These are phyloP conservation scores for Claviceps humidiphila DNA, from an alignment of 2,329 filamentous ascomycete genomes.

Conservation along the genomic window DNA sequence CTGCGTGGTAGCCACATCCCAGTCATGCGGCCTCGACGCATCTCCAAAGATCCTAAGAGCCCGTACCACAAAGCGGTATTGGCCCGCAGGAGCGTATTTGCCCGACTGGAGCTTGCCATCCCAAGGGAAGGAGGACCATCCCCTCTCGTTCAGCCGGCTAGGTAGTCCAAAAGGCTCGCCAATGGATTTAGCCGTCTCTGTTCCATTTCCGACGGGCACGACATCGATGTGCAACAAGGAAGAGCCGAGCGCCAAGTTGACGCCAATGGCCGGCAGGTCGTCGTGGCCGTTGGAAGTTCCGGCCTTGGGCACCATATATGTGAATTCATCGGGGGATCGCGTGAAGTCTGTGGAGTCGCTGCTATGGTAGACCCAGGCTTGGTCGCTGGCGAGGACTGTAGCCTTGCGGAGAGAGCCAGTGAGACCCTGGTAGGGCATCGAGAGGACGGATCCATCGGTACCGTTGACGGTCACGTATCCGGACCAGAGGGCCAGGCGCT, in stretches of 20 bases:
- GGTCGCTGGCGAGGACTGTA: constrained; percentile 8
- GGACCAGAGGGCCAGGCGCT: constrained; percentile 27
- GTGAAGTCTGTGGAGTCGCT: constrained; percentile 12
- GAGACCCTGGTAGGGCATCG: constrained; percentile 27
- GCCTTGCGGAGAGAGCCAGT: constrained; percentile 19
- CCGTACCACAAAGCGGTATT: constrained; percentile 33
- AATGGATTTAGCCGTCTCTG: constrained; percentile 19
- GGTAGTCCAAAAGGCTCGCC: constrained; percentile 30
- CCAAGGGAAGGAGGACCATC: constrained; percentile 16
- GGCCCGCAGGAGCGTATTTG: constrained; percentile 30
- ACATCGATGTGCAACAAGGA: constrained; percentile 28
- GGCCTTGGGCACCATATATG: constrained; percentile 25
- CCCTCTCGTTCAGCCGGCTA: constrained; percentile 10
- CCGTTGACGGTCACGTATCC: constrained; percentile 28
- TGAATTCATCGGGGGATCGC: constrained; percentile 18
- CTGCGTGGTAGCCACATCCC: constrained; percentile 28
- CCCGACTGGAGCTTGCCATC: constrained; percentile 32
- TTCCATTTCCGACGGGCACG: constrained; percentile 16
- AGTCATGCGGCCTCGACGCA: constrained; percentile 25
- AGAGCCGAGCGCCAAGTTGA: constrained; percentile 30
- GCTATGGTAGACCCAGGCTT: constrained; percentile 16
- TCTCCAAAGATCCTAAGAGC: constrained; percentile 37
- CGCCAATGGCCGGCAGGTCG: too few species aligned
- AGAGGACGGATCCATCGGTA: constrained; percentile 22
- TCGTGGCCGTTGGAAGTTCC: constrained; percentile 17